phyloP scores from a whole-genome alignment of 768 basidiomycete species.

The Lactifluus hygrophoroides region DNA sequence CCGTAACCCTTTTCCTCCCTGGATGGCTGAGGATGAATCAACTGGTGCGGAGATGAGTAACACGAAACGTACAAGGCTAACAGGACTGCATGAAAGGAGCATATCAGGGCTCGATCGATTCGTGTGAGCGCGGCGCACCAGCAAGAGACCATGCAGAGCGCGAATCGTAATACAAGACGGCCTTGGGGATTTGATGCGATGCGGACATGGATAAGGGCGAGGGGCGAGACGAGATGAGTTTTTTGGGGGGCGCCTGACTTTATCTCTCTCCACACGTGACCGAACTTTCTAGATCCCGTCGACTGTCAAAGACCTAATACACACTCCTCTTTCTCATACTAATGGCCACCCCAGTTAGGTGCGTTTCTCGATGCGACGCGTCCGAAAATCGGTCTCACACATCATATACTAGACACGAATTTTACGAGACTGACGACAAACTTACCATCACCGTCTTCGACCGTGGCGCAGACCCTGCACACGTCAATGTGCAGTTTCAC shows the following conservation, averaged over 20 bases:
- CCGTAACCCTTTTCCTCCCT: conserved; percentile 79
- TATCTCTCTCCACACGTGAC: neutral
- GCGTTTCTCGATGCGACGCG: neutral
- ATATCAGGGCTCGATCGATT: neutral
- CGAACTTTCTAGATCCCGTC: conserved; percentile 12
- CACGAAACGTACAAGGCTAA: conserved; percentile 17
- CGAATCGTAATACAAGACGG: conserved; percentile 67
- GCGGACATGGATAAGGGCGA: too few relatives aligned
- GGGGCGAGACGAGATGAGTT: too few relatives aligned
- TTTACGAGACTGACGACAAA: conserved; percentile 77
- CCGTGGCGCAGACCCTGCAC: conserved; percentile 57
- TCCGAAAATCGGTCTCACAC: neutral
- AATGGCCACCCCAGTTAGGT: conserved; percentile 15
- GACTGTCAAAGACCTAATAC: neutral
- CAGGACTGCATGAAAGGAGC: conserved; percentile 1
- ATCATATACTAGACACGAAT: conserved; percentile 46
- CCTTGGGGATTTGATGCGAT: conserved; percentile 74
- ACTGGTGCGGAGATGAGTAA: neutral
- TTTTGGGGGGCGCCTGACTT: too few relatives aligned
- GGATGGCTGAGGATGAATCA: neutral
- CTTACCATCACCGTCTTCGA: conserved; percentile 72
- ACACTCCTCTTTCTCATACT: neutral
- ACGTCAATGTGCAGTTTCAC: conserved; percentile 55
- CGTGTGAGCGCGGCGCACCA: conserved; percentile 30
- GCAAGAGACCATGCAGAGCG: conserved; percentile 56